These are phyloP conservation scores for Ramalina intermedia DNA, from an alignment of 495 filamentous ascomycete species.

Conservation along the genomic window DNA sequence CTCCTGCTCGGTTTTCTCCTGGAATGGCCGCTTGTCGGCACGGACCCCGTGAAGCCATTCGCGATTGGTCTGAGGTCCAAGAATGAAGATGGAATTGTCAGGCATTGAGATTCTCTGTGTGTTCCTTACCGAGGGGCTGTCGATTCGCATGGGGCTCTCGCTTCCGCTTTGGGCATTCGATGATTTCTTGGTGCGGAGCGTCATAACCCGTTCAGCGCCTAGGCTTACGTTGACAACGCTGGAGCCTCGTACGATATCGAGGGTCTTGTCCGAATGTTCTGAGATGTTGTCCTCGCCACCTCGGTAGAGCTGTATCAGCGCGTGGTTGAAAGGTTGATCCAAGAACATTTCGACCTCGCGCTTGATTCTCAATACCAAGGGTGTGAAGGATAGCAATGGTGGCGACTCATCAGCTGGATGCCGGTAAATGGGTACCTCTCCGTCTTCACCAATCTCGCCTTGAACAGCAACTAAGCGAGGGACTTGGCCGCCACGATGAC, in stretches of 20 bases:
- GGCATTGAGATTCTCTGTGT: conserved; percentile 61
- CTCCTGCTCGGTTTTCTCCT: conserved; percentile 54
- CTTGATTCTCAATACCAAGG: conserved; percentile 54
- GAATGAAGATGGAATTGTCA: conserved; percentile 74
- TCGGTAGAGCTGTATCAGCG: conserved; percentile 85
- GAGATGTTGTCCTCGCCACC: conserved; percentile 86
- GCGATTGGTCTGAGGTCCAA: conserved; percentile 70
- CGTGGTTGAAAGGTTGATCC: conserved; percentile 80
- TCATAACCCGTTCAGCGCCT: conserved; percentile 83
- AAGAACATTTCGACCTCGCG: conserved; percentile 49
- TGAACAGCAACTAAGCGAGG: conserved; percentile 90
- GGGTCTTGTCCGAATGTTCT: conserved; percentile 92
- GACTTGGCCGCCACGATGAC: conserved; percentile 79
- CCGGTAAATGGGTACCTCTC: conserved; percentile 78
- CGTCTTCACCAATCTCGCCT: conserved; percentile 54
- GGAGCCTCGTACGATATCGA: conserved; percentile 71
- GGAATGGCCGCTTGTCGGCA: conserved; percentile 58
- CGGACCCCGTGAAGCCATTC: conserved; percentile 83
- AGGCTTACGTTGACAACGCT: conserved; percentile 87
- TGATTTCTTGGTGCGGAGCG: conserved; percentile 67
- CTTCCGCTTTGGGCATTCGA: no score
- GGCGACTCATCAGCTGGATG: conserved; percentile 88
- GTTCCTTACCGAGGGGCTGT: conserved; percentile 22
- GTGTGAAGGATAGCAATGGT: conserved; percentile 58
- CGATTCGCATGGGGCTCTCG: conserved; percentile 15